Base-by-base conservation (phyloP, 148 eudicot genomes). In the Vaccinium myrtillus region DNA sequence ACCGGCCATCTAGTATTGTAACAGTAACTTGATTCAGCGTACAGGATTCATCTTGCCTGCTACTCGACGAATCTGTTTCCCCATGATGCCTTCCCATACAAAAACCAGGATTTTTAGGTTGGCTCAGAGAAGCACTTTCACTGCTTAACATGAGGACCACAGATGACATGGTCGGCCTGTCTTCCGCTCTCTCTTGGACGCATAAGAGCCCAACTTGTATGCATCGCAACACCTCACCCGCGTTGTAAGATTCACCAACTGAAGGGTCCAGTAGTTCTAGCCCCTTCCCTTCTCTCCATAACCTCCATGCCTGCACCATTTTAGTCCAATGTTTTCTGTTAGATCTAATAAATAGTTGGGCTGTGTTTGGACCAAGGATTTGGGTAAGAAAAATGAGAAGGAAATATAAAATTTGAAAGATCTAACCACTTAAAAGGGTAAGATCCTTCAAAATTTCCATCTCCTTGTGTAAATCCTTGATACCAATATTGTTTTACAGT, bases 151-250 rank as follows among this genome's bases (percentile, higher is more conserved):
- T 89, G 30, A 92, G 84, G 12, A 91, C 90, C 23, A 92, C 95
- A 11, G 89, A 59, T 21, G 91, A 86, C 99, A 96, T 96, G 18
- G 89, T 92, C 1, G 99, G 99, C 81, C 99, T 91, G 32, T 96
- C 97, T 81, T 93, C 95, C 1, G 97, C 90, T 51, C 91, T 86
- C 23, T 96, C 98, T 85, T 96, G 99, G 2, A 94, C 98, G 25
- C 97, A 93, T 48, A 96, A 79, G 1, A 96, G 94, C 13, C 94
- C 98, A 0, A 96, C 94, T 80, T 94, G 98, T 67, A 96, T 84
- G 91, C 98, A 94, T 77, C 98, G 87, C 65, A 91, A 36, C 27
- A 92, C 94, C 81, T 96, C 94, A 8, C 75, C 59, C 53, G 48
- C 10, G 0, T 90, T 87, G 85, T 53, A 90, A 36, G 39, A 32